These are phyloP conservation scores for Tolypocladium paradoxum DNA, from an alignment of 2,329 filamentous ascomycete genomes.

Conservation along the genomic window DNA sequence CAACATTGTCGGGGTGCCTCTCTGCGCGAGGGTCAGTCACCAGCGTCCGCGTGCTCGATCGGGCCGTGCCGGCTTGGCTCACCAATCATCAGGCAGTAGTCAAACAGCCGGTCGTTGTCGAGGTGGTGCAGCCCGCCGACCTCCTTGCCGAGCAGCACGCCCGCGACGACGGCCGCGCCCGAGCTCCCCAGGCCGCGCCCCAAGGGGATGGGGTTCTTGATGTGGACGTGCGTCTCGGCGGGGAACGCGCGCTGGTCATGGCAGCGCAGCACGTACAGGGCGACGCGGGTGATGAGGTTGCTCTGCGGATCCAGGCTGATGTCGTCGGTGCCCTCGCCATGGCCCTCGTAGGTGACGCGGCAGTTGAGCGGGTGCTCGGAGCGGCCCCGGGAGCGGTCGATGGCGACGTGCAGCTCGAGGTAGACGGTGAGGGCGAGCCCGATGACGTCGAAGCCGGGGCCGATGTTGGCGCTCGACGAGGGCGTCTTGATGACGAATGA, in stretches of 20 bases:
- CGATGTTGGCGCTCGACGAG: conserved; percentile 95
- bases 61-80: conserved; percentile 1
- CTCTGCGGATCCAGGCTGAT: conserved; percentile 75
- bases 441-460: conserved; percentile 95
- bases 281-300: conserved; percentile 90
- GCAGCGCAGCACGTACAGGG: conserved; percentile 88
- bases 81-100: conserved; percentile 97
- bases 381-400: conserved; percentile 45
- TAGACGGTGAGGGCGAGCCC: conserved; percentile 89
- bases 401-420: conserved; percentile 76
- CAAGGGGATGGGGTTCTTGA: conserved; percentile 90
- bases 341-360: conserved; percentile 79
- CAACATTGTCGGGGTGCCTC: conserved; percentile 88
- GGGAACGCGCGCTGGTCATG: conserved; percentile 81
- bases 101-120: conserved; percentile 72
- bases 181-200: conserved; percentile 91
- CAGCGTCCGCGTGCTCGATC: neutral
- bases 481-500: conserved; percentile 69
- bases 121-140: conserved; percentile 68
- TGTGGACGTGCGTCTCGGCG: conserved; percentile 77
- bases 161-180: conserved; percentile 88
- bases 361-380: conserved; percentile 68
- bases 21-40: conserved; percentile 32
- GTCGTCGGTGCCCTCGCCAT: conserved; percentile 57
- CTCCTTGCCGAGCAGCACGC: conserved; percentile 85